Evolutionary conservation across 345 rosid genomes (phyloP).

Genomic region (Euphorbia pulcherrima): DNA sequence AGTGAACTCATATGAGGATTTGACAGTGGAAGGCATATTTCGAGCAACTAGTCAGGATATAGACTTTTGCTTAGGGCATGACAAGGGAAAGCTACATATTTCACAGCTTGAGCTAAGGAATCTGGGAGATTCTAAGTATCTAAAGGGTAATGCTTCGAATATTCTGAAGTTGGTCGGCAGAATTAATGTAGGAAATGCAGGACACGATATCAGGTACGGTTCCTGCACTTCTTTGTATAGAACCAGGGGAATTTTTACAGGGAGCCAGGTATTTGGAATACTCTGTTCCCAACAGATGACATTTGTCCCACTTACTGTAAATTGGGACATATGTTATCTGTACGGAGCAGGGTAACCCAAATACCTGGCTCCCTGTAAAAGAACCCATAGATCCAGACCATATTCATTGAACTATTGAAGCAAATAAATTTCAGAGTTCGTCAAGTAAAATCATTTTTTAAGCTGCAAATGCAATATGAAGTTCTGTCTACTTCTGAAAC

Average conservation of each 20-base stretch:
- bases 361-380: too few relatives aligned
- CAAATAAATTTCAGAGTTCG: not conserved
- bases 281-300: too few relatives aligned
- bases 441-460: not conserved
- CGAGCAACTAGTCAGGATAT: conserved; percentile 26
- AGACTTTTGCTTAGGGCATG: conserved; percentile 46
- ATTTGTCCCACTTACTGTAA: too few relatives aligned
- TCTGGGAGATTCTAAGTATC: conserved; percentile 34
- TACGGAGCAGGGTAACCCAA: too few relatives aligned
- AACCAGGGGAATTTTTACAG: too few relatives aligned
- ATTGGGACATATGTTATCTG: too few relatives aligned
- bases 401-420: not conserved
- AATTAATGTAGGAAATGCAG: conserved; percentile 36
- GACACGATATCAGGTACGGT: conserved; percentile 39
- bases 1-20: conserved; percentile 29
- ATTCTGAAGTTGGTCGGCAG: conserved; percentile 46
- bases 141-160: conserved; percentile 21
- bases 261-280: too few relatives aligned
- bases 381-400: not conserved
- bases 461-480: not conserved
- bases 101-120: conserved; percentile 54
- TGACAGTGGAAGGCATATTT: conserved; percentile 44
- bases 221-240: not conserved
- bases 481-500: not conserved
- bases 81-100: conserved; percentile 41